Conservation (phyloP, 2,329 filamentous ascomycete genomes). For the Ascochyta koolunga region DNA sequence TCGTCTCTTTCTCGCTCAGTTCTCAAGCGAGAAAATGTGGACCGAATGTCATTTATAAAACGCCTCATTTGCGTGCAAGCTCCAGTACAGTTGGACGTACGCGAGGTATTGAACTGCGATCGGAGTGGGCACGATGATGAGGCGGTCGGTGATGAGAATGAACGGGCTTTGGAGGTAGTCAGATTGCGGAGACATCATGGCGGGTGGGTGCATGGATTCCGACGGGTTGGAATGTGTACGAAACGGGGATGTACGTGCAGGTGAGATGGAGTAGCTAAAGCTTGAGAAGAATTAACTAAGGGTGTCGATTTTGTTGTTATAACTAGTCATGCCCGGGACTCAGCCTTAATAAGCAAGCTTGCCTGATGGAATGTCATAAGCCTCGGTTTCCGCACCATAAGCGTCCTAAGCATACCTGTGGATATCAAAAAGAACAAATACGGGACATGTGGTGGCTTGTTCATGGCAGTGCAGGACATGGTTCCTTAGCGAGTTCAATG, state of each 20-base stretch:
- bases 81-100: constrained; percentile 15
- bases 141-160: constrained; percentile 12
- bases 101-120: constrained; percentile 4
- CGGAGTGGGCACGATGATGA: constrained; percentile 19
- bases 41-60: constrained; percentile 23
- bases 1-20: constrained; percentile 18
- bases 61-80: constrained; percentile 14
- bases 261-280: background rate
- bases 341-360: background rate
- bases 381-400: background rate
- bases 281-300: background rate
- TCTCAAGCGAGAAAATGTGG: constrained; percentile 8
- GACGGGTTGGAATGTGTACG: too few relatives aligned
- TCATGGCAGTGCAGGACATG: constrained; percentile 4
- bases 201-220: background rate
- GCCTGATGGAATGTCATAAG: background rate
- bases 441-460: constrained; percentile 2
- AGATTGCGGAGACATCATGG: constrained; percentile 2
- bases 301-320: background rate
- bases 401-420: constrained; percentile 2
- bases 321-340: background rate
- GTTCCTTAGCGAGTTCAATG: constrained; percentile 1
- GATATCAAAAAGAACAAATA: background rate
- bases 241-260: background rate
- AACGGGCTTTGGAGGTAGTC: constrained; percentile 11